Evolutionary conservation across 176 grass and related monocot genomes (phyloP).

Genomic region (Cenchrus americanus): DNA sequence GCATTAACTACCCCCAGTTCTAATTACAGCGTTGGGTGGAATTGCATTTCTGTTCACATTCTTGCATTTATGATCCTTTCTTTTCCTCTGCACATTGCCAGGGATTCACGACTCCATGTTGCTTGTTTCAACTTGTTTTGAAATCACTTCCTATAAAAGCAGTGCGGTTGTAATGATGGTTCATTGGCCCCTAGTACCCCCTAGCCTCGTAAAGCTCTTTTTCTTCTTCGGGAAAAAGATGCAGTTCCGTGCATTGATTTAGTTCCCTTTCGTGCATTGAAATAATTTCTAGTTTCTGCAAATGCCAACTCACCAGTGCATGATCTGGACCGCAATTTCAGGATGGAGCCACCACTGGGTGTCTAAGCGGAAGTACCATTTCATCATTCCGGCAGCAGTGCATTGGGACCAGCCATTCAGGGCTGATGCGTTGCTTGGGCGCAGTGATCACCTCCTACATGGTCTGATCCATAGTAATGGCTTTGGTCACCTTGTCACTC

Average conservation of each 20-base stretch:
- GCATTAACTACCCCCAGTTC: neutral
- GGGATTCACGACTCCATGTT: slow-evolving; percentile 10
- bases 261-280: neutral
- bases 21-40: neutral
- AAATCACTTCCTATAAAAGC: slow-evolving; percentile 31
- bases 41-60: slow-evolving; percentile 22
- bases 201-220: slow-evolving; percentile 30
- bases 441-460: slow-evolving; percentile 75
- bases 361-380: slow-evolving; percentile 85
- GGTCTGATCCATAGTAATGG: slow-evolving; percentile 87
- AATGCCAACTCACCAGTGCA: neutral
- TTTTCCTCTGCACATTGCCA: neutral
- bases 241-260: slow-evolving; percentile 46
- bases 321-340: slow-evolving; percentile 42
- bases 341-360: slow-evolving; percentile 92
- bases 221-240: slow-evolving; percentile 41
- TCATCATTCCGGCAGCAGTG: slow-evolving; percentile 67
- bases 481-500: slow-evolving; percentile 79
- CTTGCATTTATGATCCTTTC: neutral
- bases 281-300: neutral
- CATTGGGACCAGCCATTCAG: slow-evolving; percentile 60
- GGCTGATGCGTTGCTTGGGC: slow-evolving; percentile 48
- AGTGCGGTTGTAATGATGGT: slow-evolving; percentile 39
- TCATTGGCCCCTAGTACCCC: too few relatives aligned
- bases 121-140: slow-evolving; percentile 31